A percentile compares a stretch with the other conserved stretches of the same genome.
These are phyloP conservation scores for Tulasnella sp. DNA, from an alignment of 768 basidiomycete genomes.

Conservation along the genomic window DNA sequence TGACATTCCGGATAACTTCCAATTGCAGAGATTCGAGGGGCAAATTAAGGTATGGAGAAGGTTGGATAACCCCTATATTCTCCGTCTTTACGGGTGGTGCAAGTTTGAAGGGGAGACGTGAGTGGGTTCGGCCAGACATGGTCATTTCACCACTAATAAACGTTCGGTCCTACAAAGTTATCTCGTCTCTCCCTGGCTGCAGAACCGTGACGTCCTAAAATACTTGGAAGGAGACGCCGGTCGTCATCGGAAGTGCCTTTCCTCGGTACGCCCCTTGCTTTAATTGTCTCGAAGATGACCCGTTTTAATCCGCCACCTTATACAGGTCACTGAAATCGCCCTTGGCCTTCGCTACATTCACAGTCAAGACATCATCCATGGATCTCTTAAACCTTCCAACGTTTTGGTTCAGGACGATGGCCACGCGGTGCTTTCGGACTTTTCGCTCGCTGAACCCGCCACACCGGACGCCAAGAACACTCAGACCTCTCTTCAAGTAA, in stretches of 20 bases:
- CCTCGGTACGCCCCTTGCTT: background rate
- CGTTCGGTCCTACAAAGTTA: background rate
- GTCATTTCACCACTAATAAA: background rate
- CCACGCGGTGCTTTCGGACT: constrained; percentile 5
- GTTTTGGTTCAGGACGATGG: constrained; percentile 7
- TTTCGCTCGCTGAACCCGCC: background rate
- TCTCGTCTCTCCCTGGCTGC: background rate
- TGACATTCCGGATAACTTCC: background rate
- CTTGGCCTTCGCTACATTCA: constrained; percentile 10
- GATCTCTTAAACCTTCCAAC: constrained; percentile 1
- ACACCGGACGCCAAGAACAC: background rate
- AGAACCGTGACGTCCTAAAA: background rate
- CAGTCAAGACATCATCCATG: constrained; percentile 9
- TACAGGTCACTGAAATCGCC: background rate
- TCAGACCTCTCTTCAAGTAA: background rate
- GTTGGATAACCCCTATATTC: background rate
- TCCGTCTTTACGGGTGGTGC: background rate
- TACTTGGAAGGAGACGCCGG: background rate
- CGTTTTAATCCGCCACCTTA: background rate
- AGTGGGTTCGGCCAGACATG: background rate
- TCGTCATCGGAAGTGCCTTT: background rate
- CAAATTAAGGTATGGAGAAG: constrained; percentile 1
- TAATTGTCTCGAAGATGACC: background rate
- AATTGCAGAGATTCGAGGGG: background rate
- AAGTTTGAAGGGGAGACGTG: background rate